A percentile compares a stretch with the other conserved stretches of the same genome.
phyloP scores from a whole-genome alignment of 306 rosid genomes.

The Delonix regia region DNA sequence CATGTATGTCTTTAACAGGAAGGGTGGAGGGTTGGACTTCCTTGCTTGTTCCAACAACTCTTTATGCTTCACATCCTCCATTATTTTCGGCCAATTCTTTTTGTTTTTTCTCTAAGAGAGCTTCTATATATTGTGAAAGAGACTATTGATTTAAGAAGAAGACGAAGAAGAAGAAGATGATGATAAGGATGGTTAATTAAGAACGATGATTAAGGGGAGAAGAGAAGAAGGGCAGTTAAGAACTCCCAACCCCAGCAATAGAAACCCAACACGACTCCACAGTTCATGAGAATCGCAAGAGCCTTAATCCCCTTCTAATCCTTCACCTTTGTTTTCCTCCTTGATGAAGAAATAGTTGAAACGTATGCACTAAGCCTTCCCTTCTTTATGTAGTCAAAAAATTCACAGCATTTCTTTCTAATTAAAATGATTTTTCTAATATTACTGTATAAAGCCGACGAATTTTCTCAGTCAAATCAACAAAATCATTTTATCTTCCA shows the following conservation, averaged over 20 bases:
- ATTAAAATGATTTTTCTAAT: too few relatives aligned
- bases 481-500: not conserved
- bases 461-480: constrained; percentile 24
- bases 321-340: constrained; percentile 25
- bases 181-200: not conserved
- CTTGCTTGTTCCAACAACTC: constrained; percentile 62
- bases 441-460: not conserved
- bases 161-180: not conserved
- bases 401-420: constrained; percentile 38
- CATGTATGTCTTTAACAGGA: constrained; percentile 86
- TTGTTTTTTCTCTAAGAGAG: not conserved
- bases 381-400: constrained; percentile 26
- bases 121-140: not conserved
- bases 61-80: constrained; percentile 39
- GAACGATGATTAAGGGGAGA: constrained; percentile 44
- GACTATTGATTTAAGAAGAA: constrained; percentile 13
- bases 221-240: constrained; percentile 99
- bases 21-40: constrained; percentile 83
- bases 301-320: not conserved
- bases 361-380: constrained; percentile 58
- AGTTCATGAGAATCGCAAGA: constrained; percentile 93
- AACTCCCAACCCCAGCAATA: constrained; percentile 99
- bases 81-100: not conserved
- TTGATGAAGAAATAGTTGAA: constrained; percentile 44
- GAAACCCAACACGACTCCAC: constrained; percentile 99